Evolutionary conservation across 345 rosid species (phyloP), one percentile per base, ranked within the genome.

Genomic region (Citrus glauca): DNA sequence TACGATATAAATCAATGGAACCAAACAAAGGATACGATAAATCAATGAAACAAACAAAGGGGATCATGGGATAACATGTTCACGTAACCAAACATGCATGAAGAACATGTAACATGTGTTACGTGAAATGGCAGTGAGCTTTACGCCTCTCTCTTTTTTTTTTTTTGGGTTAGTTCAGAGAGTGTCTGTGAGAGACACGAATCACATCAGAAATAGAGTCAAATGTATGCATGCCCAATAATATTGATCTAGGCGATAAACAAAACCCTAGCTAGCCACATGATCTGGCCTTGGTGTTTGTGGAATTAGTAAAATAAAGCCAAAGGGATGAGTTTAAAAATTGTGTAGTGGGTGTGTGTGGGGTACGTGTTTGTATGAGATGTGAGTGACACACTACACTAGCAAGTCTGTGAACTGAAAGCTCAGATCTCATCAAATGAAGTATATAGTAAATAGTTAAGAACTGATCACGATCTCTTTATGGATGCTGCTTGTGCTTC

Each of bases 391-490:
- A 84, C 85, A 70, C 85, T 86, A 84, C 50, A 13, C 50, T 11
- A 45, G 17, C 50, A 45, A 45, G 50, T 45, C 16, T 45, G 50
- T 13, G 50, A 45, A 45, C 50, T 73, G 40, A 66, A 22, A 88
- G 89, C 88, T 85, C 88, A 84, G 86, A 88, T 88, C 91, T 86
- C 89, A 13, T 45, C 17, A 45, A 45, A 45, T 45, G 50, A 13
- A 13, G 50, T 45, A 4, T 45, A 45, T 13, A 45, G 50, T 45
- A 13, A 42, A 13, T 3, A 13, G 50, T 13, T 13, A 45, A 13
- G 50, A 45, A 45, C 50, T 45, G 50, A 45, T 45, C 50, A 1
- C 50, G 50, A 45, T 13, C 5, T 45, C 50, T 45, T 45, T 45
- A 45, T 13, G 50, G 14, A 45, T 45, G 17, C 17, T 45, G 50